Evolutionary conservation across 2,329 filamentous ascomycete genomes (phyloP).

Genomic region (Penicillium sp.): DNA sequence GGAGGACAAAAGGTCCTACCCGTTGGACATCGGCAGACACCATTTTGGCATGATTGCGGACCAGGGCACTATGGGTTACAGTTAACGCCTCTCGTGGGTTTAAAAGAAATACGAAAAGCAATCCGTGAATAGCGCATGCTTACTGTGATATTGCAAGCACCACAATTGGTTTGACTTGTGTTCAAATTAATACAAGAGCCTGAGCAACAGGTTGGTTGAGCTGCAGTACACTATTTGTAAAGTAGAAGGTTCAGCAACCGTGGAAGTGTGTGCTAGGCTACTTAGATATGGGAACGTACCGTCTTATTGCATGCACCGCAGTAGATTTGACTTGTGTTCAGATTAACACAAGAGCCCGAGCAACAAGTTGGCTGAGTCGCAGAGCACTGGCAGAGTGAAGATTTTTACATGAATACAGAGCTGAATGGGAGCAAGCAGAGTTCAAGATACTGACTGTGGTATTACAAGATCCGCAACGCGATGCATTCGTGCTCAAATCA

Average conservation of each 20-base stretch:
- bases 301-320: background rate
- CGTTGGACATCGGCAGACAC: background rate
- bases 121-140: background rate
- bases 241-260: background rate
- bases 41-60: background rate
- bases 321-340: background rate
- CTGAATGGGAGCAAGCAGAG: too few species aligned
- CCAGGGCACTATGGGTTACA: background rate
- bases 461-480: conserved; percentile 4
- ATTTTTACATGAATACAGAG: too few species aligned
- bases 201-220: conserved; percentile 1
- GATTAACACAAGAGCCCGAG: conserved; percentile 1
- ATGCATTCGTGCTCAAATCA: background rate
- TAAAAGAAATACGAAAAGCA: background rate
- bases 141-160: background rate
- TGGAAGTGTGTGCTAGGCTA: background rate
- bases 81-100: background rate
- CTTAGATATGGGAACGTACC: background rate
- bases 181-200: conserved; percentile 3
- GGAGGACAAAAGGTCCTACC: background rate
- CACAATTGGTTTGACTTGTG: background rate
- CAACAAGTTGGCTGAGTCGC: background rate
- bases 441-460: background rate
- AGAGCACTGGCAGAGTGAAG: background rate
- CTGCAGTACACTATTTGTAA: background rate